These are phyloP conservation scores for Suillus tomentosus DNA, from an alignment of 768 basidiomycete species.

Conservation along the genomic window DNA sequence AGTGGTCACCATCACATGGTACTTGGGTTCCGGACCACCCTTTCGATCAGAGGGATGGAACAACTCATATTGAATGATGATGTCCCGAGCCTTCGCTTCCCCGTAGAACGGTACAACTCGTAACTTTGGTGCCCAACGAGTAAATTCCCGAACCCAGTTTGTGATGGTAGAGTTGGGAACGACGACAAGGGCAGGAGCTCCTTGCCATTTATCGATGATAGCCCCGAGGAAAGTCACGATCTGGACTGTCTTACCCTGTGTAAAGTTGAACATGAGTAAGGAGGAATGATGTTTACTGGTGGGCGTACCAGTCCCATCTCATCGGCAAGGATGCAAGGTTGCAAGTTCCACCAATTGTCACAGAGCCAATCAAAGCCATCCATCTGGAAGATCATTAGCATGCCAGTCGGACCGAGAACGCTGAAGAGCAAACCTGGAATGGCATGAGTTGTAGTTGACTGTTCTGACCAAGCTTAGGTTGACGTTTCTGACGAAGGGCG, in stretches of 20 bases:
- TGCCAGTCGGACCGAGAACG: not conserved
- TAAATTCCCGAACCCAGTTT: constrained; percentile 95
- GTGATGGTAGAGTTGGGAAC: constrained; percentile 97
- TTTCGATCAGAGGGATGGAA: constrained; percentile 51
- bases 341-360: constrained; percentile 86
- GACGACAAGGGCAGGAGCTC: constrained; percentile 83
- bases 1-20: constrained; percentile 90
- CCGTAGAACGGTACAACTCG: constrained; percentile 86
- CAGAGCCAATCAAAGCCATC: constrained; percentile 85
- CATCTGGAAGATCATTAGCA: constrained; percentile 44
- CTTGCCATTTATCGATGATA: constrained; percentile 54
- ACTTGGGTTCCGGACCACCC: constrained; percentile 59
- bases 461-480: constrained; percentile 70
- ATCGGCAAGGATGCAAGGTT: constrained; percentile 90
- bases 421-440: constrained; percentile 65
- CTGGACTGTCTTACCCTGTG: constrained; percentile 89
- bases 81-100: constrained; percentile 74
- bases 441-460: constrained; percentile 72
- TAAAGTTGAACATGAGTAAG: constrained; percentile 14
- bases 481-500: constrained; percentile 46
- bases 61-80: constrained; percentile 83
- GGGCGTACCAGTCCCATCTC: constrained; percentile 89
- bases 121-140: constrained; percentile 66
- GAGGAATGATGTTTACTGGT: not conserved
- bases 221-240: constrained; percentile 82